These are phyloP conservation scores for Pythium angustatum DNA, from an alignment of 352 stramenopile species.

Conservation along the genomic window DNA sequence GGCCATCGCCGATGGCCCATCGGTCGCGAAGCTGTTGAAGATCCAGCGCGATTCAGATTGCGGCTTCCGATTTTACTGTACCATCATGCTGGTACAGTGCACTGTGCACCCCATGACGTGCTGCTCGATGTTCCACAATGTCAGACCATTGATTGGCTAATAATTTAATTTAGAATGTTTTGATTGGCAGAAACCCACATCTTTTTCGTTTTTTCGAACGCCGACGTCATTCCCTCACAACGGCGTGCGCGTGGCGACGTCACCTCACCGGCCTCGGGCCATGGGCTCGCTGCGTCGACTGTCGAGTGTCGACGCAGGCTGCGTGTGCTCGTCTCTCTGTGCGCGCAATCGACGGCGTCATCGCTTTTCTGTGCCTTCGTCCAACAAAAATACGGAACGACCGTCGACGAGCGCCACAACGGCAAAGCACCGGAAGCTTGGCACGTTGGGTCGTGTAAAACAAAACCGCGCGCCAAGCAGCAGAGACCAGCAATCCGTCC, in stretches of 20 bases:
- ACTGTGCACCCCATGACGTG: background rate
- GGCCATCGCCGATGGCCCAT: no score
- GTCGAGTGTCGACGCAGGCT: background rate
- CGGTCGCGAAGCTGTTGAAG: no score
- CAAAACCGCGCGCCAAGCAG: conserved; percentile 8
- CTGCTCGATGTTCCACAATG: background rate
- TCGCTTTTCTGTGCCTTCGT: no score
- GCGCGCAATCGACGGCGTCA: conserved; percentile 1
- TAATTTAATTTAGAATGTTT: background rate
- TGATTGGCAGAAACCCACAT: background rate
- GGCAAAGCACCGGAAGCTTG: conserved; percentile 9
- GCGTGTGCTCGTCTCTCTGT: no score
- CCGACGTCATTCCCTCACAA: conserved; percentile 13
- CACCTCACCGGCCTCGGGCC: background rate
- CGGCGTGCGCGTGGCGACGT: conserved; percentile 10
- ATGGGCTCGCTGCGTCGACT: conserved; percentile 12
- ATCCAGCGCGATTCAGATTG: no score
- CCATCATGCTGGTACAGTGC: no score
- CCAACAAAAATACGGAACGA: no score
- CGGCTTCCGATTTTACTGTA: no score
- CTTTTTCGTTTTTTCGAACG: conserved; percentile 18
- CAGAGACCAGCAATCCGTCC: no score
- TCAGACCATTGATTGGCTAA: background rate
- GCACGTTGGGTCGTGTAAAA: background rate
- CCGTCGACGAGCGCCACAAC: no score